Conservation (phyloP, 1,139 yeast species). For the Geotrichum candidum region DNA sequence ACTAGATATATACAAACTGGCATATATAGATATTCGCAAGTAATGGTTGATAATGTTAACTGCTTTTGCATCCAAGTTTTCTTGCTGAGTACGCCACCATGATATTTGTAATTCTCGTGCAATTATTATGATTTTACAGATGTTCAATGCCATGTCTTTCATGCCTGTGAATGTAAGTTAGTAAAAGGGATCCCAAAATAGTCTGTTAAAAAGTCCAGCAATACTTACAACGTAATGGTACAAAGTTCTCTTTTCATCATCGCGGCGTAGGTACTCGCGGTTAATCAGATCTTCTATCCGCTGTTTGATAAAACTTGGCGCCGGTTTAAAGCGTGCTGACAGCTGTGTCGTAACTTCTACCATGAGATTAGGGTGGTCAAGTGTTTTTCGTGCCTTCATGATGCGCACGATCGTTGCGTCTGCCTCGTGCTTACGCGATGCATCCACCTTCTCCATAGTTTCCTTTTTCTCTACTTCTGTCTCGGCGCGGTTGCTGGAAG, state of each 20-base stretch:
- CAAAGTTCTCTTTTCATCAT: slow-evolving; percentile 51
- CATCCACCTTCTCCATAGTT: slow-evolving; percentile 41
- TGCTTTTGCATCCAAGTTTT: background rate
- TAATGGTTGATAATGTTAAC: too few species aligned
- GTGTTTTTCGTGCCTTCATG: slow-evolving; percentile 62
- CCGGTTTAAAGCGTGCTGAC: slow-evolving; percentile 60
- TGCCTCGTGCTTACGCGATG: slow-evolving; percentile 52
- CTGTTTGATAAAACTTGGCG: slow-evolving; percentile 60
- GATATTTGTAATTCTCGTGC: background rate
- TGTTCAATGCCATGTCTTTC: background rate
- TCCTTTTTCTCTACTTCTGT: slow-evolving; percentile 39
- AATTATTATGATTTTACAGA: background rate
- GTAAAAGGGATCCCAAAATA: background rate
- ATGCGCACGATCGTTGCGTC: slow-evolving; percentile 88
- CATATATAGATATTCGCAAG: too few species aligned
- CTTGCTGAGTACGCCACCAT: background rate
- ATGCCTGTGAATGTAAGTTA: background rate
- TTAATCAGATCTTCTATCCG: slow-evolving; percentile 78
- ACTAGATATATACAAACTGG: background rate
- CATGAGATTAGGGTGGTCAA: slow-evolving; percentile 60
- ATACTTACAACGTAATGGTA: slow-evolving; percentile 59
- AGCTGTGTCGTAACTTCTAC: slow-evolving; percentile 62
- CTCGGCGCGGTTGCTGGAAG: slow-evolving; percentile 39
- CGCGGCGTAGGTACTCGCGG: slow-evolving; percentile 75
- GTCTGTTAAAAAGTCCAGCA: background rate